Evolutionary conservation across 805 yeast genomes (phyloP).

Genomic region (Candida xyloterini): DNA sequence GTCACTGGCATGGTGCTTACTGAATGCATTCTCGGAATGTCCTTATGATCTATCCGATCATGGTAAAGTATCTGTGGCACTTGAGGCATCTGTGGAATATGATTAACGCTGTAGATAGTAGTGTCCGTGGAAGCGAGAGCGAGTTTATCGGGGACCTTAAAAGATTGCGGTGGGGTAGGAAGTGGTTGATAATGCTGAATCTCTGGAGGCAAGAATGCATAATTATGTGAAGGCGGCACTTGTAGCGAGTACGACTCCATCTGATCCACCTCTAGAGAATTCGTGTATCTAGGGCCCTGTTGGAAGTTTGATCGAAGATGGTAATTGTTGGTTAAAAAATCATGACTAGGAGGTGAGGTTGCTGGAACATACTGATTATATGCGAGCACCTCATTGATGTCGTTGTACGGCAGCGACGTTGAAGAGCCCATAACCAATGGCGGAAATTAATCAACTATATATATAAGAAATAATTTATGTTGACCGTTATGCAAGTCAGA

Average conservation of each 20-base stretch:
- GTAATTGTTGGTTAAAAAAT: neutral
- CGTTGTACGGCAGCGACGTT: constrained; percentile 12
- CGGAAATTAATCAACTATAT: neutral
- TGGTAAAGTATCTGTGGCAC: neutral
- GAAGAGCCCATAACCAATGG: constrained; percentile 9
- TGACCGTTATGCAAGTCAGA: constrained; percentile 1
- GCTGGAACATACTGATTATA: constrained; percentile 15
- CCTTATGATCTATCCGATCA: constrained; percentile 3
- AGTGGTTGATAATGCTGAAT: constrained; percentile 11
- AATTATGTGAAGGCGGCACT: constrained; percentile 2
- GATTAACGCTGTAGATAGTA: constrained; percentile 11
- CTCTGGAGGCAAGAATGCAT: neutral
- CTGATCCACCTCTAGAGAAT: neutral
- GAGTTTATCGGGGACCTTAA: constrained; percentile 4
- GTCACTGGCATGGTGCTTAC: constrained; percentile 1
- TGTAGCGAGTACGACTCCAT: neutral
- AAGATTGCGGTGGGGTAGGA: constrained; percentile 14
- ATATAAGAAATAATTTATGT: too few relatives aligned
- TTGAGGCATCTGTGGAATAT: neutral
- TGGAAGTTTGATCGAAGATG: constrained; percentile 1
- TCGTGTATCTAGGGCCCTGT: constrained; percentile 5
- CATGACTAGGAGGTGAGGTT: constrained; percentile 9
- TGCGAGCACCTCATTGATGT: constrained; percentile 13
- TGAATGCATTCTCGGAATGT: constrained; percentile 14
- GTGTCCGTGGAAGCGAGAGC: constrained; percentile 9